Percentiles rank a stretch among this genome's conserved stretches.
Evolutionary conservation across 1,139 yeast species (phyloP).

Genomic region (Taphrina populina): DNA sequence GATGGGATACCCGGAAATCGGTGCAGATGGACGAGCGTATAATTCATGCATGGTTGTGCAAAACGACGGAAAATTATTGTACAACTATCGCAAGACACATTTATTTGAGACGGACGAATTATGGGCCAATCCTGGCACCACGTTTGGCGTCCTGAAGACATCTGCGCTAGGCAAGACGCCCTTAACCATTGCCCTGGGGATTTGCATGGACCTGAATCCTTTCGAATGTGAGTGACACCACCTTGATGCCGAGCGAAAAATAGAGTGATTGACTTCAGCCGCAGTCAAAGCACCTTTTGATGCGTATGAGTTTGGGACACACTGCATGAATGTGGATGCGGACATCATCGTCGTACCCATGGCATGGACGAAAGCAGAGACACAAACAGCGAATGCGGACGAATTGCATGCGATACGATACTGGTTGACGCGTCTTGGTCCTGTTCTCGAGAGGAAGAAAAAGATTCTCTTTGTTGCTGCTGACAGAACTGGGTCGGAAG

Average conservation of each 20-base stretch:
- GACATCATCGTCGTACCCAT: conserved; percentile 71
- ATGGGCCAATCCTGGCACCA: conserved; percentile 76
- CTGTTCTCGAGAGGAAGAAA: conserved; percentile 52
- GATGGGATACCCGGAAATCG: conserved; percentile 74
- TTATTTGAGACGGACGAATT: conserved; percentile 73
- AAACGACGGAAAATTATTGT: conserved; percentile 58
- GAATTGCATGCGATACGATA: conserved; percentile 52
- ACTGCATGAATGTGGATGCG: conserved; percentile 51
- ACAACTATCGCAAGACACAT: conserved; percentile 75
- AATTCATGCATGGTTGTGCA: conserved; percentile 71
- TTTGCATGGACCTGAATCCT: conserved; percentile 95
- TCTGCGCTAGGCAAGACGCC: conserved; percentile 38
- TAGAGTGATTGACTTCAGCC: too few relatives aligned
- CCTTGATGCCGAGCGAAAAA: too few relatives aligned
- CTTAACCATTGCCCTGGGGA: conserved; percentile 61
- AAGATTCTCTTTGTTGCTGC: conserved; percentile 51
- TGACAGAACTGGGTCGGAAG: conserved; percentile 76
- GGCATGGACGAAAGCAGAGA: conserved; percentile 64
- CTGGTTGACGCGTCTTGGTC: conserved; percentile 74
- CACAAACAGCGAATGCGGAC: conserved; percentile 42
- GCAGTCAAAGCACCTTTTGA: conserved; percentile 58
- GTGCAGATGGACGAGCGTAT: conserved; percentile 45
- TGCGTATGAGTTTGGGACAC: conserved; percentile 67
- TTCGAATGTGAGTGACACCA: conserved; percentile 75
- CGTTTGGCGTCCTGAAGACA: conserved; percentile 35